These are phyloP conservation scores for Sugiyamaella sp. DNA, from an alignment of 1,139 yeast genomes.

Conservation along the genomic window DNA sequence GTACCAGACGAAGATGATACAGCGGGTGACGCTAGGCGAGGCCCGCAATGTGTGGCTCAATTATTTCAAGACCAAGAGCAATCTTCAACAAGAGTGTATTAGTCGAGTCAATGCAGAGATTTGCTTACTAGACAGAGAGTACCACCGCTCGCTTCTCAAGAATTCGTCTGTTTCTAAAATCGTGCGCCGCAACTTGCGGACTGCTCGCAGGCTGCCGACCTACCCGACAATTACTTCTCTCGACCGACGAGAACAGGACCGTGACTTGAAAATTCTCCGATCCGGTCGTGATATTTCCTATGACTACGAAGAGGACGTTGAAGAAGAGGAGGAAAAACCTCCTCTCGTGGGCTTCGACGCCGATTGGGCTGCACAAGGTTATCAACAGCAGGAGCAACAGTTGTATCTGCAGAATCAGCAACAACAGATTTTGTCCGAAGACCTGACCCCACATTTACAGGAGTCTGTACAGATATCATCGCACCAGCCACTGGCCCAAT, in stretches of 20 bases:
- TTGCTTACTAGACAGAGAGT: slow-evolving; percentile 33
- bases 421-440: slow-evolving; percentile 13
- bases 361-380: background rate
- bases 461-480: slow-evolving; percentile 18
- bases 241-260: slow-evolving; percentile 26
- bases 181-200: slow-evolving; percentile 25
- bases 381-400: background rate
- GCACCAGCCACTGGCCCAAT: slow-evolving; percentile 11
- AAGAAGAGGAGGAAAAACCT: slow-evolving; percentile 16
- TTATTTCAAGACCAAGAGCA: slow-evolving; percentile 32
- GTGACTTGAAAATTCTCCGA: slow-evolving; percentile 29
- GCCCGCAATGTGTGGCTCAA: slow-evolving; percentile 39
- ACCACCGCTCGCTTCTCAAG: slow-evolving; percentile 23
- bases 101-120: slow-evolving; percentile 29
- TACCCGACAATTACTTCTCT: slow-evolving; percentile 25
- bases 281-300: slow-evolving; percentile 19
- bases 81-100: slow-evolving; percentile 34
- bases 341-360: background rate
- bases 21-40: slow-evolving; percentile 35
- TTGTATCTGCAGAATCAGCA: slow-evolving; percentile 11
- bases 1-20: slow-evolving; percentile 34
- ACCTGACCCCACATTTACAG: slow-evolving; percentile 14
- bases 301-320: slow-evolving; percentile 19
- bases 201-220: slow-evolving; percentile 23
- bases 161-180: slow-evolving; percentile 17